Base-by-base conservation (phyloP, 1,139 yeast species). In the Protomyces gravidus region DNA sequence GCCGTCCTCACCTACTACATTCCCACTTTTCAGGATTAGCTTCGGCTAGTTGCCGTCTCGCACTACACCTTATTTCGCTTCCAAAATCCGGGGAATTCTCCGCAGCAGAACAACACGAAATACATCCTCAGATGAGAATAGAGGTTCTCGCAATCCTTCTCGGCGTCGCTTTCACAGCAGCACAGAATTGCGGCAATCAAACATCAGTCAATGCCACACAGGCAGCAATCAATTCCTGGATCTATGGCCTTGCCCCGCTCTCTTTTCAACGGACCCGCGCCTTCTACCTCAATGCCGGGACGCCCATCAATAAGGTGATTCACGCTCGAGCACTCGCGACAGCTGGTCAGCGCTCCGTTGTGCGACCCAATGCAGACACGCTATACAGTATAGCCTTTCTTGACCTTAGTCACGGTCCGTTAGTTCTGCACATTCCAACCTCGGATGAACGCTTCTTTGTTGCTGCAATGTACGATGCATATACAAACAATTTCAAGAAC, bases 1-100 rank as follows among this genome's bases (percentile, higher is more conserved):
- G 61, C 69, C 25, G 61, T 65, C 42, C 46, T 65, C 25, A 64
- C 67, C 6, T 64, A 65, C 30, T 65, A 65, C 45, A 42, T 65
- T 13, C 55, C 60, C 7, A 59, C 59, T 6, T 55, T 30, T 42
- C 55, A 50, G 42, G 62, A 59, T 17, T 59, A 42, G 25, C 27
- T 26, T 17, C 13, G 32, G 13, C 32, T 9, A 9, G 32, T 13
- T n/a, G n/a, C n/a, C n/a, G n/a, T n/a, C n/a, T n/a, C n/a, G 32
- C 32, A 13, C 32, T 13, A 28, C 32, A 28, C 2, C 32, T 28
- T 28, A 13, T 28, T 13, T 28, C 32, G 32, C n/a, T n/a, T n/a
- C n/a, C n/a, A n/a, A n/a, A n/a, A n/a, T n/a, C n/a, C n/a, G n/a
- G n/a, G n/a, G n/a, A n/a, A n/a, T n/a, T n/a, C n/a, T n/a, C n/a